Evolutionary conservation across 2,329 filamentous ascomycete genomes (phyloP), one percentile per base, ranked within the genome.

Genomic region (Talaromyces sp.): DNA sequence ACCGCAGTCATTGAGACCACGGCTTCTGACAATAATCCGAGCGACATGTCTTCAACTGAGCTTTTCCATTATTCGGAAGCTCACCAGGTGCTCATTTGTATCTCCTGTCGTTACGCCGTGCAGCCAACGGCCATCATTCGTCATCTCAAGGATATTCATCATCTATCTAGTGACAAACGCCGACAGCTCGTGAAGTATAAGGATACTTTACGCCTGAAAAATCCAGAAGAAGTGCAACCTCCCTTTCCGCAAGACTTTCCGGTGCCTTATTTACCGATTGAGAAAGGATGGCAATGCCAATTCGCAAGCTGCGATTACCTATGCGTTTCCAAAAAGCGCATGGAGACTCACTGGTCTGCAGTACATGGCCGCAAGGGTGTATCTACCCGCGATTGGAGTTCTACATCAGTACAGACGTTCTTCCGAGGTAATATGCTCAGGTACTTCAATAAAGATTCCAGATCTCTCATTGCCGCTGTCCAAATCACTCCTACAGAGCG

Each of bases 91-190:
- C 25, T 71, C 3, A 63, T 74, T 61, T 75, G 72, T 61, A 68
- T 57, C 9, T 25, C 39, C 15, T 75, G 73, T 59, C 68, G 41
- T n/a, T 72, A 73, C 43, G 73, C 72, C 3, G 67, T 75, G 25
- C 71, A 73, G 57, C 71, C 70, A 10, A 62, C 61, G 3, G 73
- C 69, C 6, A 59, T 75, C 6, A 19, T 56, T n/a, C 70, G 73
- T 9, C 73, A 75, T 62, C 64, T 75, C 22, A 75, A 75, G 43
- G 73, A 75, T 25, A 73, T 74, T 35, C 73, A 74, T 54, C 66
- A 68, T 43, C 62, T 75, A 19, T 57, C 62, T 33, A 67, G 67
- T 15, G 35, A 47, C 10, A 33, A 37, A 7, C 68, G 70, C 10
- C 67, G 63, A 13, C 52, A 62, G 9, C 69, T 67, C 43, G 22